Evolutionary conservation across 2,329 filamentous ascomycete genomes (phyloP), one percentile per base, ranked within the genome.

Genomic region (Claviceps sp.): DNA sequence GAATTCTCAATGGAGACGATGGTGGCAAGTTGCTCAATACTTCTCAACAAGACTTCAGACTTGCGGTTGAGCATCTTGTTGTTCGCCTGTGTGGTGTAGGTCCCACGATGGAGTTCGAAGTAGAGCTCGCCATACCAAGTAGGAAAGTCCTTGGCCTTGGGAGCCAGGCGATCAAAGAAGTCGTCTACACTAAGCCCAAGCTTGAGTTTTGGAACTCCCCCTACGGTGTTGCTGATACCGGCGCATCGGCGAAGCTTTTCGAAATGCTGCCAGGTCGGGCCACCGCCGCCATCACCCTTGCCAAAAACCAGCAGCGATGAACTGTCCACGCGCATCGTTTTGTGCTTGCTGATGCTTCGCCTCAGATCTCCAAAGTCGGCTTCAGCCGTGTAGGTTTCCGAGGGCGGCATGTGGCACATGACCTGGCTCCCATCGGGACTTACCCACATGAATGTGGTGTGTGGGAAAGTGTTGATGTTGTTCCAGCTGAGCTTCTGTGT

Each of bases 401-500:
- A 81, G 1, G 93, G 93, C 3, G 90, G 82, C 93, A 98, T 98
- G 64, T 98, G 93, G 67, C 91, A 97, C 56, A 98, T 81, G 58
- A 98, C 93, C 64, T 97, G 93, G 62, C 87, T 95, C 53, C 93
- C 91, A 66, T 98, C 93, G 14, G 96, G 79, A 13, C 89, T 82
- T 37, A 98, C 90, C 93, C 93, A 98, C 68, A 95, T 95, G 76
- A 98, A 98, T 0, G 93, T 97, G 5, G 93, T 97, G 65, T 97
- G 93, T 0, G 93, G 93, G 71, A 97, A 98, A 63, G 86, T 95
- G 72, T 97, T 97, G 77, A 97, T 97, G 66, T 97, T 97, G 73
- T 97, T 97, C 93, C 93, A 98, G 73, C 91, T 97, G 54, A 98
- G 75, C 72, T 98, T 98, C 68, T 98, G 93, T 0, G 93, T 98